A percentile compares a stretch with the other conserved stretches of the same genome.
Conservation (phyloP, 2,329 filamentous ascomycete genomes). For the Sporothrix pseudoabietina region DNA sequence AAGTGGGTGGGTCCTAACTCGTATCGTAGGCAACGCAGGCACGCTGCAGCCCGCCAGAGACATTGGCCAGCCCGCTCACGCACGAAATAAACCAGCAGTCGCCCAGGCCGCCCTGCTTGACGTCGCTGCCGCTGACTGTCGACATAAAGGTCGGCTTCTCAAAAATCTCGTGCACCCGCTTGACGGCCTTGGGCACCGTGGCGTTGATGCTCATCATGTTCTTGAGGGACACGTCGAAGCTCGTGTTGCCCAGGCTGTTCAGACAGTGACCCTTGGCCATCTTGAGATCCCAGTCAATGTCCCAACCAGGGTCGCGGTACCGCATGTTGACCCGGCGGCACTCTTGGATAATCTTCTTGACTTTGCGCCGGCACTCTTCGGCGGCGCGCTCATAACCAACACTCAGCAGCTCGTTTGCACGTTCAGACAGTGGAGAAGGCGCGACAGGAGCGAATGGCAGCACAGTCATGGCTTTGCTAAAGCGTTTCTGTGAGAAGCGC, state of each 20-base stretch:
- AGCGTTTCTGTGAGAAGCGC: slow-evolving; percentile 61
- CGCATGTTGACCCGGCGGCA: slow-evolving; percentile 77
- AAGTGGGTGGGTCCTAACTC: slow-evolving; percentile 43
- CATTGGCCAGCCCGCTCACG: slow-evolving; percentile 74
- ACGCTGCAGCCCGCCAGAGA: slow-evolving; percentile 67
- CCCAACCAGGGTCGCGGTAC: slow-evolving; percentile 69
- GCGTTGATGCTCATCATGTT: slow-evolving; percentile 51
- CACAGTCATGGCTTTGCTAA: slow-evolving; percentile 66
- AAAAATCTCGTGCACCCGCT: slow-evolving; percentile 73
- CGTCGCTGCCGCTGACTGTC: slow-evolving; percentile 69
- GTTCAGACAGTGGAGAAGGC: slow-evolving; percentile 53
- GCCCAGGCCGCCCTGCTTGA: slow-evolving; percentile 76
- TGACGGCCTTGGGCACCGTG: slow-evolving; percentile 70
- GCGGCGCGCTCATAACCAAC: slow-evolving; percentile 65
- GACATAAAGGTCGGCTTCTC: slow-evolving; percentile 70
- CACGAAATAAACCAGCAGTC: slow-evolving; percentile 84
- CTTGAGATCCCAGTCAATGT: slow-evolving; percentile 68
- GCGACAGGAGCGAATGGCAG: slow-evolving; percentile 65
- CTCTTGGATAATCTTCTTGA: slow-evolving; percentile 61
- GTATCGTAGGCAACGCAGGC: slow-evolving; percentile 76
- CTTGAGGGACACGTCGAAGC: slow-evolving; percentile 51
- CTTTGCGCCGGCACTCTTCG: slow-evolving; percentile 65
- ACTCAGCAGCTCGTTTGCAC: slow-evolving; percentile 61
- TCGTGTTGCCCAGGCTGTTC: slow-evolving; percentile 55
- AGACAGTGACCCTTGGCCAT: slow-evolving; percentile 61